phyloP scores from a whole-genome alignment of 495 filamentous ascomycete species.

The Penicillium soppii region DNA sequence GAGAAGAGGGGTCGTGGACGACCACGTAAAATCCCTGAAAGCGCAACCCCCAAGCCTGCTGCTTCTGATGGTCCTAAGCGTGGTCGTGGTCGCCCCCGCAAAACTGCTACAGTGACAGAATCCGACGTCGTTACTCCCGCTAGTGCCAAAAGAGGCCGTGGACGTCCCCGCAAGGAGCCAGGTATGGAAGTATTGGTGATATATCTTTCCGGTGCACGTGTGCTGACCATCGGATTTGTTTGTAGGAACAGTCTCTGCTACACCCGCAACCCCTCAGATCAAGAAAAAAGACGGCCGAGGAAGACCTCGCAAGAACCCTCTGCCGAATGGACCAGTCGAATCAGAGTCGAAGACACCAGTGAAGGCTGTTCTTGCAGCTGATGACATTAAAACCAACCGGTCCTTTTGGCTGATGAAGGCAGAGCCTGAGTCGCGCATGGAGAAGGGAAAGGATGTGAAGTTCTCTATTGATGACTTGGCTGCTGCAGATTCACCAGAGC shows the following conservation, averaged over 20 bases:
- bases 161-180: constrained; percentile 31
- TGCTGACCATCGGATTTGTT: constrained; percentile 3
- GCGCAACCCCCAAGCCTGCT: constrained; percentile 19
- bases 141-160: constrained; percentile 20
- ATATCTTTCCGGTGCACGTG: neutral
- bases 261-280: constrained; percentile 1
- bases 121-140: neutral
- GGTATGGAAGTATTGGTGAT: constrained; percentile 8
- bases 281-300: constrained; percentile 21
- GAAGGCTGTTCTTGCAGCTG: constrained; percentile 5
- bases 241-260: neutral
- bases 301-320: constrained; percentile 27
- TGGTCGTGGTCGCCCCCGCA: constrained; percentile 39
- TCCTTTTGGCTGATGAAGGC: constrained; percentile 95
- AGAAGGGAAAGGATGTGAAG: constrained; percentile 81
- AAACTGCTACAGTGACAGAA: constrained; percentile 13
- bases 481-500: constrained; percentile 67
- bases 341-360: constrained; percentile 5
- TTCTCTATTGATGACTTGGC: constrained; percentile 94
- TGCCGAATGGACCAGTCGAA: constrained; percentile 13
- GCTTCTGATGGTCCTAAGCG: constrained; percentile 32
- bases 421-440: constrained; percentile 81
- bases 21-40: constrained; percentile 36
- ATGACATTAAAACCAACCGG: constrained; percentile 18
- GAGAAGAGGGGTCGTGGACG: constrained; percentile 42